phyloP scores from a whole-genome alignment of 352 stramenopile species.

The Phytophthora sp. region DNA sequence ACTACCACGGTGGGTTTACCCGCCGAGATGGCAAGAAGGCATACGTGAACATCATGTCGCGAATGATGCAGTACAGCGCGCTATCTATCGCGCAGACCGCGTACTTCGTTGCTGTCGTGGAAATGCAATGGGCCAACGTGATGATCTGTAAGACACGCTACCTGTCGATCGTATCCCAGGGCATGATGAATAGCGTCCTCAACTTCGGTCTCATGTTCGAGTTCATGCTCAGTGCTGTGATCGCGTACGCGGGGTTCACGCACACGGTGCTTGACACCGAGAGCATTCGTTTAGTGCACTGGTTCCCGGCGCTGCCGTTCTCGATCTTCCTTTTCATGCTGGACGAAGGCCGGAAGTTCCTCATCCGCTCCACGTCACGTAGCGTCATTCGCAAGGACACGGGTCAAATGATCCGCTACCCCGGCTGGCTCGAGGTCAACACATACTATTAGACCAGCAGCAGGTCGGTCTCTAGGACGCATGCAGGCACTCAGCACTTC shows the following conservation, averaged over 20 bases:
- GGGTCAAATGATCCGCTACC: slow-evolving; percentile 81
- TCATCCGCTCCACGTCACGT: slow-evolving; percentile 86
- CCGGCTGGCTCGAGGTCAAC: slow-evolving; percentile 89
- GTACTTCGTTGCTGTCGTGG: slow-evolving; percentile 86
- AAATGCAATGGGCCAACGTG: slow-evolving; percentile 92
- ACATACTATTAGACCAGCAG: slow-evolving; percentile 86
- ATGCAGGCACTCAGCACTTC: not conserved
- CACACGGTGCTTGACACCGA: slow-evolving; percentile 87
- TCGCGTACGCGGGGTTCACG: slow-evolving; percentile 86
- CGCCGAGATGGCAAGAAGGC: slow-evolving; percentile 31
- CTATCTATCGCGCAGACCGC: slow-evolving; percentile 86
- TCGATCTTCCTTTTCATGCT: slow-evolving; percentile 88
- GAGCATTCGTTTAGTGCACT: slow-evolving; percentile 90
- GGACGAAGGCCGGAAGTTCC: slow-evolving; percentile 92
- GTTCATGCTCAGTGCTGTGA: slow-evolving; percentile 84
- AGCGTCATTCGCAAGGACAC: slow-evolving; percentile 80
- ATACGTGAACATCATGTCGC: slow-evolving; percentile 86
- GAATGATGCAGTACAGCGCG: slow-evolving; percentile 87
- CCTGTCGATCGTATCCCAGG: slow-evolving; percentile 89
- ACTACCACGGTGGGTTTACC: slow-evolving; percentile 63
- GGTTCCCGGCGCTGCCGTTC: slow-evolving; percentile 92
- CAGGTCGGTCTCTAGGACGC: slow-evolving; percentile 1
- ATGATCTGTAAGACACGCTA: slow-evolving; percentile 95
- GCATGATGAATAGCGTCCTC: slow-evolving; percentile 92
- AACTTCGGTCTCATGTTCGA: slow-evolving; percentile 95